Percentiles rank a stretch among this genome's conserved stretches.
Evolutionary conservation across 2,329 filamentous ascomycete species (phyloP).

Genomic region (Tolypocladium sp.): DNA sequence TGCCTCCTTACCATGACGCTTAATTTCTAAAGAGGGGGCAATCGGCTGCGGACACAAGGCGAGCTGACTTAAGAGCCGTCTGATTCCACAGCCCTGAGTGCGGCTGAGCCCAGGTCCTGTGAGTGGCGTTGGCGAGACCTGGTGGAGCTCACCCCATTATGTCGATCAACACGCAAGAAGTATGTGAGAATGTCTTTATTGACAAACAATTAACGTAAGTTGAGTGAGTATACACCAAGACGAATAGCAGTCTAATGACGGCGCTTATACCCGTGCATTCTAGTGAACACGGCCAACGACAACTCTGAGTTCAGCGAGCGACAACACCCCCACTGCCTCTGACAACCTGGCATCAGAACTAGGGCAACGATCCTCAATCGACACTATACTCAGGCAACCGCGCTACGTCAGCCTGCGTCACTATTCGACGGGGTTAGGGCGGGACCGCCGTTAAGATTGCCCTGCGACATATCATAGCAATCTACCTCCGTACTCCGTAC

Average conservation of each 20-base stretch:
- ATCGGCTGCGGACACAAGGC: too few relatives aligned
- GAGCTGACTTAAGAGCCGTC: too few relatives aligned
- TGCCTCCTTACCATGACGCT: too few relatives aligned
- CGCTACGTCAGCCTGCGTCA: neutral
- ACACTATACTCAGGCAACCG: neutral
- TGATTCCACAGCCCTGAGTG: too few relatives aligned
- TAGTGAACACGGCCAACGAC: neutral
- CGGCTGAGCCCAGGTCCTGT: too few relatives aligned
- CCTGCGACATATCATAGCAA: neutral
- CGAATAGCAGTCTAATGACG: neutral
- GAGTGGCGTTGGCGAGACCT: neutral
- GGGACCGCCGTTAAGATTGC: neutral
- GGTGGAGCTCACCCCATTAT: neutral
- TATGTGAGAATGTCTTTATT: neutral
- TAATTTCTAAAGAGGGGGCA: too few relatives aligned
- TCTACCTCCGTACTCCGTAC: too few relatives aligned
- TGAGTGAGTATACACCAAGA: neutral
- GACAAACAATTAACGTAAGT: neutral
- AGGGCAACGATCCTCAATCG: neutral
- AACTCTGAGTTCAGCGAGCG: neutral
- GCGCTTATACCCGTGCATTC: neutral
- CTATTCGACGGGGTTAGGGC: neutral
- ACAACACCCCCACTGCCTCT: neutral
- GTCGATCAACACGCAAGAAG: neutral
- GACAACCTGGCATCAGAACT: neutral